phyloP scores from a whole-genome alignment of 257 asterid genomes.

The Echium plantagineum region DNA sequence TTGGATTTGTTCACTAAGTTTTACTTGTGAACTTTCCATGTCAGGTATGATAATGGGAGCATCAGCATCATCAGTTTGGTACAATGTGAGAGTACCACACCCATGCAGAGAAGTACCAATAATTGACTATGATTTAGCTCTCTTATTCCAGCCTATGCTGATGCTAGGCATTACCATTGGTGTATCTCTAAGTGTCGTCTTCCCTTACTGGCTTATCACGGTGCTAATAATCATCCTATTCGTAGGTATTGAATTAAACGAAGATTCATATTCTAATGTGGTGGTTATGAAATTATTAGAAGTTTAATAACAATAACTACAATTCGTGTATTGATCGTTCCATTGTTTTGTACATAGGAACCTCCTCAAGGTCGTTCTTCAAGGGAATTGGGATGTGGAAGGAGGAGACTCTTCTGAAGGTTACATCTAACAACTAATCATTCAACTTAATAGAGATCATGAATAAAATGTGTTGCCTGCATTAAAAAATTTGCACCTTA shows the following conservation, averaged over 20 bases:
- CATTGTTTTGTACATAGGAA: slow-evolving; percentile 36
- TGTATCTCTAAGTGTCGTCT: slow-evolving; percentile 79
- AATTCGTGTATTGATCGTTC: neutral
- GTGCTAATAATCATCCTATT: slow-evolving; percentile 75
- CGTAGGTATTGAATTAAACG: slow-evolving; percentile 38
- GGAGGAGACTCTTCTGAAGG: slow-evolving; percentile 73
- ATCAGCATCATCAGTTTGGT: slow-evolving; percentile 89
- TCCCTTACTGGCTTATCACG: slow-evolving; percentile 97
- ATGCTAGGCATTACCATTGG: slow-evolving; percentile 97
- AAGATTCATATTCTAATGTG: too few relatives aligned
- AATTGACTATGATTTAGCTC: slow-evolving; percentile 80
- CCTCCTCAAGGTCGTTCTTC: slow-evolving; percentile 77
- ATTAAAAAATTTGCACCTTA: too few relatives aligned
- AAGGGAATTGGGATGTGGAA: slow-evolving; percentile 97
- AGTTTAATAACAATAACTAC: too few relatives aligned
- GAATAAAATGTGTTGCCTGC: too few relatives aligned
- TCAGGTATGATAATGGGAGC: slow-evolving; percentile 99
- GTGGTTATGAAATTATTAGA: too few relatives aligned
- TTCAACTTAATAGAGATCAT: too few relatives aligned
- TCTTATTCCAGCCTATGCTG: slow-evolving; percentile 94
- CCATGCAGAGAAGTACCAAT: slow-evolving; percentile 92
- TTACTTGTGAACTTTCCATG: neutral
- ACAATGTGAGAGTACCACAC: slow-evolving; percentile 92
- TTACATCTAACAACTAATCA: slow-evolving; percentile 11
- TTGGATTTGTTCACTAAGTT: neutral